Conservation (phyloP, 2,329 filamentous ascomycete genomes). For the Trichoderma afroharzianum region DNA sequence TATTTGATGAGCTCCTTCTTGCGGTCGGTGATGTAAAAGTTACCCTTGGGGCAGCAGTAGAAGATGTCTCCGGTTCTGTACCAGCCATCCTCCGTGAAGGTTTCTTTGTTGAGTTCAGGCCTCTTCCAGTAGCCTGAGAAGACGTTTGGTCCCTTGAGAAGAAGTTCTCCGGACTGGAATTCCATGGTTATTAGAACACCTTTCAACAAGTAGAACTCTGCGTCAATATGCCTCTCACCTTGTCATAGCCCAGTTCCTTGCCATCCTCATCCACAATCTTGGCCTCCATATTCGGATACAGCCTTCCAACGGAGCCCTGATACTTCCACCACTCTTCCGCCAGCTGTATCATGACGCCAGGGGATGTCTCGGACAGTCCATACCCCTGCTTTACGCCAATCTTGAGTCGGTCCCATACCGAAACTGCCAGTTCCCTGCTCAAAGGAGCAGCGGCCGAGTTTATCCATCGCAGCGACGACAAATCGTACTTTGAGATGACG, state of each 20-base stretch:
- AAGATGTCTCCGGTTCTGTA: conserved; percentile 91
- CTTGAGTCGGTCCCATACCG: conserved; percentile 68
- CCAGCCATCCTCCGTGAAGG: conserved; percentile 73
- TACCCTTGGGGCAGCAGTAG: conserved; percentile 69
- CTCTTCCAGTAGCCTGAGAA: conserved; percentile 78
- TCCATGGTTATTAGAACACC: neutral
- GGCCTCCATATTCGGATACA: conserved; percentile 75
- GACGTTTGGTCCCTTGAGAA: conserved; percentile 75
- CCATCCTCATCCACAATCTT: conserved; percentile 70
- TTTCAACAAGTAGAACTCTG: neutral
- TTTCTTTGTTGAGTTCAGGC: conserved; percentile 64
- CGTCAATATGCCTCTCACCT: conserved; percentile 26
- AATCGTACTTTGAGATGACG: conserved; percentile 72
- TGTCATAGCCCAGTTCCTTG: conserved; percentile 52
- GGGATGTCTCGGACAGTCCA: conserved; percentile 82
- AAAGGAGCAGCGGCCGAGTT: conserved; percentile 86
- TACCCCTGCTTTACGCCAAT: conserved; percentile 90
- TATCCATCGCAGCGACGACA: conserved; percentile 75
- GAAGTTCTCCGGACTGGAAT: conserved; percentile 59
- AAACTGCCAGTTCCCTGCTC: conserved; percentile 73
- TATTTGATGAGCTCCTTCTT: conserved; percentile 63
- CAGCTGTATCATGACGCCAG: conserved; percentile 69
- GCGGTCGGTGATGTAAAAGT: conserved; percentile 88
- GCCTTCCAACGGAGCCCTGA: conserved; percentile 73
- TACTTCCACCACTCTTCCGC: conserved; percentile 73